phyloP scores from a whole-genome alignment of 169 alveolate genomes.

The Miamiensis avidus region DNA sequence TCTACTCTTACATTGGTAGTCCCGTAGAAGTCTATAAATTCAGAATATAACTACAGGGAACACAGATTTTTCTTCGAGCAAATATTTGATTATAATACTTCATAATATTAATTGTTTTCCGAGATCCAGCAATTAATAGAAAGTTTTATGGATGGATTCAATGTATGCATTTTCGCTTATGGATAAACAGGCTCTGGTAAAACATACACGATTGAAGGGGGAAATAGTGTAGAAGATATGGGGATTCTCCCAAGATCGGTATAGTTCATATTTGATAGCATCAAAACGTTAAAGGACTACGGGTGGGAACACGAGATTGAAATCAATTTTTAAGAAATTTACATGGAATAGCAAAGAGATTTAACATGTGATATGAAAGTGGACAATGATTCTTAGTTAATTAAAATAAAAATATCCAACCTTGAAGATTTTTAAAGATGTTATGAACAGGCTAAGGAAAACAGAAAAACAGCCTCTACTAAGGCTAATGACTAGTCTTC shows the following conservation, averaged over 20 bases:
- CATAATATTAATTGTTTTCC: constrained; percentile 76
- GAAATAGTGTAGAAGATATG: constrained; percentile 46
- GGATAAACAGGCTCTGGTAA: constrained; percentile 94
- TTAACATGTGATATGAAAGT: constrained; percentile 55
- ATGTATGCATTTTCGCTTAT: constrained; percentile 90
- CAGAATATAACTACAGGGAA: constrained; percentile 34
- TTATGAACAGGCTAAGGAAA: constrained; percentile 71
- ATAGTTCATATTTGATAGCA: constrained; percentile 64
- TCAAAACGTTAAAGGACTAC: constrained; percentile 32
- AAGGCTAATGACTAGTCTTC: constrained; percentile 79
- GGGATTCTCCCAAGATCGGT: constrained; percentile 89
- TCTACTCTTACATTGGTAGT: constrained; percentile 43
- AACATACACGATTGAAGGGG: constrained; percentile 90
- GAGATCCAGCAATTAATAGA: constrained; percentile 72
- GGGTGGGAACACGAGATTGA: constrained; percentile 70
- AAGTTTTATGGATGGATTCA: constrained; percentile 85
- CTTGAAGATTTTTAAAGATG: constrained; percentile 64
- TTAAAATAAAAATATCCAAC: constrained; percentile 51
- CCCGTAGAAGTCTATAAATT: constrained; percentile 46
- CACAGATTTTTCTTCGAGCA: constrained; percentile 43
- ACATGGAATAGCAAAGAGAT: constrained; percentile 85
- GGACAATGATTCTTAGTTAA: constrained; percentile 48
- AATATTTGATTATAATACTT: constrained; percentile 55
- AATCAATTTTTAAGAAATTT: constrained; percentile 77
- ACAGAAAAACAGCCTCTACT: constrained; percentile 83